phyloP scores from a whole-genome alignment of 805 yeast genomes.

The Myxozyma kluyveri region DNA sequence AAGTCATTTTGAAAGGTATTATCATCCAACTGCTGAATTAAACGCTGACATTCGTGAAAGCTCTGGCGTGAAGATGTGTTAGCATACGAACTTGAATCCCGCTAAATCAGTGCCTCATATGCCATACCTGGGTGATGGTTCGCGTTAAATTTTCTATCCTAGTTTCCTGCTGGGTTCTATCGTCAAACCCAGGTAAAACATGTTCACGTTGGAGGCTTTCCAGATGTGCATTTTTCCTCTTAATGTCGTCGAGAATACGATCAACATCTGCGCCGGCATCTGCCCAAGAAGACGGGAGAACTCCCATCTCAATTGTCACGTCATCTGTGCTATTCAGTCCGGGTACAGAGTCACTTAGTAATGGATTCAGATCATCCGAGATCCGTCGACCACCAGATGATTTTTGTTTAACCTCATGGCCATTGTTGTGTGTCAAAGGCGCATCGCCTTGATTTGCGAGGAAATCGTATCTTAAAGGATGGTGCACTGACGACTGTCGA shows the following conservation, averaged over 20 bases:
- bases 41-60: constrained; percentile 74
- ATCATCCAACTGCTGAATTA: constrained; percentile 63
- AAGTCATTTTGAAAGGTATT: constrained; percentile 39
- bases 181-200: constrained; percentile 82
- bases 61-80: constrained; percentile 31
- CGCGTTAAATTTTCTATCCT: constrained; percentile 77
- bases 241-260: constrained; percentile 53
- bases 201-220: constrained; percentile 74
- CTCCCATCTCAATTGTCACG: constrained; percentile 55
- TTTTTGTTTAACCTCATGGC: constrained; percentile 9
- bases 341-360: constrained; percentile 45
- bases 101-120: background rate
- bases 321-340: constrained; percentile 17
- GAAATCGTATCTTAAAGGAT: too few relatives aligned
- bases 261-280: constrained; percentile 74
- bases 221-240: constrained; percentile 55
- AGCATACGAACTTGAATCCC: background rate
- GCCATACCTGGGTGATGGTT: constrained; percentile 55
- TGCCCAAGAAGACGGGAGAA: constrained; percentile 74
- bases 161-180: constrained; percentile 69
- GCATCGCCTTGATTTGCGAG: too few relatives aligned
- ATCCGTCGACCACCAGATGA: background rate
- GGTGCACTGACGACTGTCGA: constrained; percentile 83
- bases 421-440: constrained; percentile 16
- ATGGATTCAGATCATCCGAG: constrained; percentile 36